phyloP scores from a whole-genome alignment of 1,284 basidiomycete species.

The Sutorius eximius region DNA sequence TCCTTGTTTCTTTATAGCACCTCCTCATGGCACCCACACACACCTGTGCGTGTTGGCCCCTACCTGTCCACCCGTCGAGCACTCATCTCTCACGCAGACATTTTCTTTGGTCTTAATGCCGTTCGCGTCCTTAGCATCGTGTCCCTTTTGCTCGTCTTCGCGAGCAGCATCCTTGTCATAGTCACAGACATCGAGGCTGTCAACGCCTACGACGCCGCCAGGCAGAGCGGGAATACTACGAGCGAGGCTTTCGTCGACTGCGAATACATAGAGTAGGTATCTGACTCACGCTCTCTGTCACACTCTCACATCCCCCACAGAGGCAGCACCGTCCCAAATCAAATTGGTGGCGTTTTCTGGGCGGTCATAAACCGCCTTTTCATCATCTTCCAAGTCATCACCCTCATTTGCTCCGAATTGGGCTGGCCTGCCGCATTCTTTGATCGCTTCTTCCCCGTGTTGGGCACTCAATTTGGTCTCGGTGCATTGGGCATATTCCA shows the following conservation, averaged over 20 bases:
- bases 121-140: slow-evolving; percentile 80
- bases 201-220: slow-evolving; percentile 56
- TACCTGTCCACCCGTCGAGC: background rate
- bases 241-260: slow-evolving; percentile 48
- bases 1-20: slow-evolving; percentile 4
- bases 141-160: slow-evolving; percentile 73
- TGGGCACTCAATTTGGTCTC: slow-evolving; percentile 79
- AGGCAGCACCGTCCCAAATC: slow-evolving; percentile 83
- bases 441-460: slow-evolving; percentile 78
- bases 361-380: slow-evolving; percentile 81
- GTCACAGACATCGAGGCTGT: slow-evolving; percentile 78
- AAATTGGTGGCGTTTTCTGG: slow-evolving; percentile 87
- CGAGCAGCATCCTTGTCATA: slow-evolving; percentile 80
- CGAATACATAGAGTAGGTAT: slow-evolving; percentile 74
- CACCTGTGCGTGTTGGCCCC: slow-evolving; percentile 37
- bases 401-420: slow-evolving; percentile 79
- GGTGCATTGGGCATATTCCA: slow-evolving; percentile 84
- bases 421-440: slow-evolving; percentile 79
- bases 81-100: slow-evolving; percentile 41
- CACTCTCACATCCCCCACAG: slow-evolving; percentile 37
- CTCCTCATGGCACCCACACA: slow-evolving; percentile 37
- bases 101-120: slow-evolving; percentile 79
- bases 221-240: slow-evolving; percentile 36
- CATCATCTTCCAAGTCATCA: slow-evolving; percentile 78
- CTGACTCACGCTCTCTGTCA: background rate